Conservation (phyloP, 805 yeast species). For the Saccharomycopsis fibuligera region DNA sequence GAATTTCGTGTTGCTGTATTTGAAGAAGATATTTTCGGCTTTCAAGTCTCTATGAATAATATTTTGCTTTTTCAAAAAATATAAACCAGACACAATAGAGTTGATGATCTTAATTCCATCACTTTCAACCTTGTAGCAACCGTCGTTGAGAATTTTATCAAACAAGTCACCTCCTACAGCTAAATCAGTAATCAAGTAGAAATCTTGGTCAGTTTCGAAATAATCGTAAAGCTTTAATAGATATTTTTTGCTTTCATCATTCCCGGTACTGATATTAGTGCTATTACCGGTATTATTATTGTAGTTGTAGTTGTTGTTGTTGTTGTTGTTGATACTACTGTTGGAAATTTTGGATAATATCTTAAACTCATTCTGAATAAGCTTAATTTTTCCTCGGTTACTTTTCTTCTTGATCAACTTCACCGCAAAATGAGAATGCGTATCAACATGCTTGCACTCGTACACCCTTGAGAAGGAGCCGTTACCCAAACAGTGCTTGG, state of each 20-base stretch:
- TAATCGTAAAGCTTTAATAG: constrained; percentile 59
- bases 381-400: constrained; percentile 27
- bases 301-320: constrained; percentile 12
- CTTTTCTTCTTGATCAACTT: constrained; percentile 31
- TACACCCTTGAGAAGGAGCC: constrained; percentile 47
- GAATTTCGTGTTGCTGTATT: constrained; percentile 54
- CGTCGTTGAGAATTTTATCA: constrained; percentile 45
- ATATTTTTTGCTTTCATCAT: constrained; percentile 29
- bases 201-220: constrained; percentile 57
- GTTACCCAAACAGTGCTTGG: constrained; percentile 29
- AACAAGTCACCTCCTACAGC: constrained; percentile 67
- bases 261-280: constrained; percentile 35
- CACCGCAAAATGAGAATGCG: constrained; percentile 42
- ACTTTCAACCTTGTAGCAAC: constrained; percentile 37
- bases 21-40: constrained; percentile 68
- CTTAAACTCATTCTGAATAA: constrained; percentile 55
- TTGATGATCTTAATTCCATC: constrained; percentile 46
- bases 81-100: constrained; percentile 47
- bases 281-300: neutral
- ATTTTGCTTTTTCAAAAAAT: constrained; percentile 50
- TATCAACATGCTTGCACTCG: constrained; percentile 39
- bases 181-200: constrained; percentile 56
- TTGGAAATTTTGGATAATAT: constrained; percentile 46
- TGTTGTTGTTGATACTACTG: constrained; percentile 30
- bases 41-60: constrained; percentile 81